These are phyloP conservation scores for Xylaria venustula DNA, from an alignment of 495 filamentous ascomycete genomes.

Conservation along the genomic window DNA sequence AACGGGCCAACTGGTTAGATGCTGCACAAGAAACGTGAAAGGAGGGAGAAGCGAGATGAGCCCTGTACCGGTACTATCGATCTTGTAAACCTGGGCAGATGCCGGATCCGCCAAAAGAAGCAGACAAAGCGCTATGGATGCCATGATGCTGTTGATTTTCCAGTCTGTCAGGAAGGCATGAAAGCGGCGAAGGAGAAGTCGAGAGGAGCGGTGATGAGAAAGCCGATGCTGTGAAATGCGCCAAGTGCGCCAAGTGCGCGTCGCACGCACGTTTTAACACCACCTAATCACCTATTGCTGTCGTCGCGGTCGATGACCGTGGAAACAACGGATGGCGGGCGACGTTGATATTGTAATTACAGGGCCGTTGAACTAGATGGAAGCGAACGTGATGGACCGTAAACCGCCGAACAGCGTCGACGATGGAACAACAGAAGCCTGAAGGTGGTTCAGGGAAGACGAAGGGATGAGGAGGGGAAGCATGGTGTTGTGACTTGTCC, in stretches of 20 bases:
- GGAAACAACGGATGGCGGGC: neutral
- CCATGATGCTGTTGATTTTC: constrained; percentile 15
- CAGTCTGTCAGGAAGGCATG: neutral
- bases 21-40: neutral
- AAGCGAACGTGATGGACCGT: neutral
- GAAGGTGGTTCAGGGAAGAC: neutral
- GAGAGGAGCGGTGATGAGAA: neutral
- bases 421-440: no score
- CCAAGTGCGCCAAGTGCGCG: neutral
- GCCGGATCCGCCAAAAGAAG: constrained; percentile 16
- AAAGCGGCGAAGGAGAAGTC: neutral
- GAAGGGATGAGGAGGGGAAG: neutral
- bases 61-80: constrained; percentile 24
- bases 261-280: no score
- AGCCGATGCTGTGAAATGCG: neutral
- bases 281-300: neutral
- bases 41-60: neutral
- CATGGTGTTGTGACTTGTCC: neutral
- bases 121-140: constrained; percentile 13
- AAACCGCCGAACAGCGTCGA: neutral
- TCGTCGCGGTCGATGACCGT: neutral
- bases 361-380: neutral
- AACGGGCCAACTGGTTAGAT: constrained; percentile 13
- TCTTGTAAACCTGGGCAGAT: constrained; percentile 22
- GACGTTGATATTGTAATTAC: neutral